Conservation (phyloP, 2,329 filamentous ascomycete species). For the Colletotrichum tamarilloi region DNA sequence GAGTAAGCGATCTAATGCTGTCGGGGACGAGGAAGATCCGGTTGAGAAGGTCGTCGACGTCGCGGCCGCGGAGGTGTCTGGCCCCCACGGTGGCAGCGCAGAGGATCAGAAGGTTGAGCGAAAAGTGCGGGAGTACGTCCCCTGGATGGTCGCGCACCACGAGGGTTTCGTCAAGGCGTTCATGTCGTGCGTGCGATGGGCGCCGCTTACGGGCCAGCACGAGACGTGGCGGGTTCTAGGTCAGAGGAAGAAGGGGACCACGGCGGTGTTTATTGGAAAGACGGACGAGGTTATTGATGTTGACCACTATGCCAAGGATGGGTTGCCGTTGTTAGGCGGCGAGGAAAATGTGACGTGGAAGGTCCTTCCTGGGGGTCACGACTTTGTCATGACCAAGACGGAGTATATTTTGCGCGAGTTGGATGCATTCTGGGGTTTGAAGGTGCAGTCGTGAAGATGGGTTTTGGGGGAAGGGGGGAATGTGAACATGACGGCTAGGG, state of each 20-base stretch:
- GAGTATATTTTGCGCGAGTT: constrained; percentile 57
- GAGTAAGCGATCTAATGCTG: constrained; percentile 42
- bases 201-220: constrained; percentile 64
- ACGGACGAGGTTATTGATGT: constrained; percentile 64
- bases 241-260: constrained; percentile 53
- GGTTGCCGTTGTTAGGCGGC: constrained; percentile 63
- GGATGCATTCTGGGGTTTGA: constrained; percentile 57
- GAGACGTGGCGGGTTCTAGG: constrained; percentile 61
- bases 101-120: constrained; percentile 50
- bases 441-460: not conserved
- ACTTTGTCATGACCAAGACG: constrained; percentile 71
- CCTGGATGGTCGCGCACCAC: constrained; percentile 69
- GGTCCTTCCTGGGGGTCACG: constrained; percentile 65
- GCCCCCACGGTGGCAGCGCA: constrained; percentile 40
- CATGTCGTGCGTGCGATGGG: constrained; percentile 66
- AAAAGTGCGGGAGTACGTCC: constrained; percentile 61
- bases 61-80: constrained; percentile 54
- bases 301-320: constrained; percentile 61
- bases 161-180: constrained; percentile 69
- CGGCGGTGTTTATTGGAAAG: constrained; percentile 63
- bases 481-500: not conserved
- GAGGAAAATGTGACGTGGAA: constrained; percentile 60
- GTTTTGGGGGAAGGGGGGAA: too few relatives aligned
- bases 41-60: constrained; percentile 49
- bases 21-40: constrained; percentile 34